A percentile compares a stretch with the other conserved stretches of the same genome.
These are phyloP conservation scores for Forsythia suspensa DNA, from an alignment of 257 asterid species.

Conservation along the genomic window DNA sequence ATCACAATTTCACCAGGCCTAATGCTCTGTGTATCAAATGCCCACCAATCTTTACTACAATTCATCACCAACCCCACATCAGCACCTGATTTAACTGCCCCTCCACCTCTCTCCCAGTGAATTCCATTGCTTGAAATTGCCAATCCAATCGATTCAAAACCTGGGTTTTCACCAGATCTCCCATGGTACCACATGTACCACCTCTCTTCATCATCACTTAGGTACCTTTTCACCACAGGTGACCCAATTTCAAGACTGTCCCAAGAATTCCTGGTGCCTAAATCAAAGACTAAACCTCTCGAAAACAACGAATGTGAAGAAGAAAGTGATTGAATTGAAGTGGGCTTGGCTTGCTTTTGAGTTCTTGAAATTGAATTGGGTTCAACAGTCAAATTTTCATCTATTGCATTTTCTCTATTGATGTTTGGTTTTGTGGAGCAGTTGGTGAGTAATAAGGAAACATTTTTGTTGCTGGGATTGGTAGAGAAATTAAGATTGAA, in stretches of 20 bases:
- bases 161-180: slow-evolving; percentile 38
- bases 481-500: slow-evolving; percentile 26
- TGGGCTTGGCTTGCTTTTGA: slow-evolving; percentile 34
- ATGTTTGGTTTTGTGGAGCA: slow-evolving; percentile 64
- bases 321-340: slow-evolving; percentile 26
- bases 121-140: slow-evolving; percentile 86
- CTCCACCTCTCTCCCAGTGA: slow-evolving; percentile 88
- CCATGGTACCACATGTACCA: slow-evolving; percentile 96
- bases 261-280: slow-evolving; percentile 67
- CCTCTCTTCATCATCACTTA: slow-evolving; percentile 87
- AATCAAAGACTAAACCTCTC: slow-evolving; percentile 69
- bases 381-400: slow-evolving; percentile 27
- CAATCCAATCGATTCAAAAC: slow-evolving; percentile 59
- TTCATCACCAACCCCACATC: slow-evolving; percentile 80
- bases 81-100: slow-evolving; percentile 44
- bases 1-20: slow-evolving; percentile 73
- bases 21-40: slow-evolving; percentile 71
- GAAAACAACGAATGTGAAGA: slow-evolving; percentile 44
- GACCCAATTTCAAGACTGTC: slow-evolving; percentile 79
- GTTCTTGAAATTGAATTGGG: slow-evolving; percentile 32
- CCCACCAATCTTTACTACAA: slow-evolving; percentile 84
- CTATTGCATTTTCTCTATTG: slow-evolving; percentile 41
- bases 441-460: slow-evolving; percentile 31
- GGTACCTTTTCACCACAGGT: slow-evolving; percentile 81
- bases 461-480: slow-evolving; percentile 29